A percentile compares a stretch with the other conserved stretches of the same genome.
Evolutionary conservation across 192 early-diverging fungal genomes (phyloP).

Genomic region (Lunasporangiospora selenospora): DNA sequence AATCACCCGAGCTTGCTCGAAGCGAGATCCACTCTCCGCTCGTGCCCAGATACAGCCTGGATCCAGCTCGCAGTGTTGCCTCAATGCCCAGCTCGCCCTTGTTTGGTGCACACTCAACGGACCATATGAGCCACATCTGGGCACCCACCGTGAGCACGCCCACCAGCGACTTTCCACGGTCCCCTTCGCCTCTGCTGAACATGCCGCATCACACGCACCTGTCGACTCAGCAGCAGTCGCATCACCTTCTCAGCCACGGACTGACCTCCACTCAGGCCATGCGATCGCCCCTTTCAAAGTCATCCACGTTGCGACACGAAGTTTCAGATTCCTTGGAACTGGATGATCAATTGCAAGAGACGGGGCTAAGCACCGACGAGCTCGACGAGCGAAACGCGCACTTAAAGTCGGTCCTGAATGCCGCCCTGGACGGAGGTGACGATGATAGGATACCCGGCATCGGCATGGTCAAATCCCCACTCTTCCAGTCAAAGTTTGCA

Average conservation of each 20-base stretch:
- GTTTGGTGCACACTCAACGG: slow-evolving; percentile 36
- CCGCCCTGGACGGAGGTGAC: slow-evolving; percentile 66
- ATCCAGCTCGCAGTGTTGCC: slow-evolving; percentile 30
- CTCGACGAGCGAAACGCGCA: slow-evolving; percentile 50
- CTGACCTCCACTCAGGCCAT: slow-evolving; percentile 40
- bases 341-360: slow-evolving; percentile 41
- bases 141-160: slow-evolving; percentile 34
- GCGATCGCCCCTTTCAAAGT: slow-evolving; percentile 36
- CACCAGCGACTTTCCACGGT: slow-evolving; percentile 60
- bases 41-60: slow-evolving; percentile 21
- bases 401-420: slow-evolving; percentile 62
- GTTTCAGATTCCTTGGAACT: slow-evolving; percentile 46
- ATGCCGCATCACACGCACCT: slow-evolving; percentile 49
- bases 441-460: slow-evolving; percentile 53
- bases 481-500: slow-evolving; percentile 49
- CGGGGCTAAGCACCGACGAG: slow-evolving; percentile 24
- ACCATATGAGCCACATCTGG: slow-evolving; percentile 49
- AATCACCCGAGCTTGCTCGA: slow-evolving; percentile 13
- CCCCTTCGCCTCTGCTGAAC: slow-evolving; percentile 61
- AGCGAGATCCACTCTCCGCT: slow-evolving; percentile 40
- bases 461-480: slow-evolving; percentile 33
- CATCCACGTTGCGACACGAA: slow-evolving; percentile 36
- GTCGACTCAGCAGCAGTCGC: slow-evolving; percentile 42
- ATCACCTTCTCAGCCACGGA: slow-evolving; percentile 30
- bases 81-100: slow-evolving; percentile 47